These are phyloP conservation scores for Ceratocystis destructans DNA, from an alignment of 2,329 filamentous ascomycete genomes.

Conservation along the genomic window DNA sequence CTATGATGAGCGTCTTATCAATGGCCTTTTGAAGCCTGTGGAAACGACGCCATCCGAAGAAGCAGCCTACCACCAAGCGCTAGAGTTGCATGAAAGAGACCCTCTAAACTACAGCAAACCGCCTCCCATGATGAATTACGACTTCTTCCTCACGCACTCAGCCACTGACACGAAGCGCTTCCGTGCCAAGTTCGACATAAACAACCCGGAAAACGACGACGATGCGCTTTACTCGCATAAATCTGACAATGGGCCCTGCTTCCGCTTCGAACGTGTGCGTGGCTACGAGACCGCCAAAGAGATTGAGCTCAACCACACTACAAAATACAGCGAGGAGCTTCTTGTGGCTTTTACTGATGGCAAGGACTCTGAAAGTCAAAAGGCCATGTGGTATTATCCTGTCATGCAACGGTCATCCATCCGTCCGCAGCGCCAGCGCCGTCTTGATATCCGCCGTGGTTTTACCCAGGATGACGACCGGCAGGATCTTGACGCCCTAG, in stretches of 20 bases:
- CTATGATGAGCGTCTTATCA: conserved; percentile 49
- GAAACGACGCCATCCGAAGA: conserved; percentile 42
- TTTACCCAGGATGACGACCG: conserved; percentile 35
- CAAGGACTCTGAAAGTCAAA: conserved; percentile 32
- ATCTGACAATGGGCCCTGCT: conserved; percentile 36
- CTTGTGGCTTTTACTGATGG: conserved; percentile 46
- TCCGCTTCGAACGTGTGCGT: conserved; percentile 48
- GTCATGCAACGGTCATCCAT: conserved; percentile 51
- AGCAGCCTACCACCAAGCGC: conserved; percentile 35
- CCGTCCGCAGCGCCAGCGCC: conserved; percentile 49
- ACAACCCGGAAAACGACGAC: conserved; percentile 41
- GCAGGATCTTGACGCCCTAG: conserved; percentile 39
- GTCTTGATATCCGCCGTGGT: conserved; percentile 42
- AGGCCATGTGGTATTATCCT: conserved; percentile 54
- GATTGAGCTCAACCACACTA: conserved; percentile 40
- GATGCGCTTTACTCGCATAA: conserved; percentile 41
- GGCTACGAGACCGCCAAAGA: conserved; percentile 51
- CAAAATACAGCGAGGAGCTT: conserved; percentile 52
- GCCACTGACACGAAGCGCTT: conserved; percentile 38
- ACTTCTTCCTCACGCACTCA: conserved; percentile 48
- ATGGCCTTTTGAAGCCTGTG: conserved; percentile 47
- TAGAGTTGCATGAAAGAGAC: conserved; percentile 43
- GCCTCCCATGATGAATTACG: conserved; percentile 48
- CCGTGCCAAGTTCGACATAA: conserved; percentile 45
- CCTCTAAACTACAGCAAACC: conserved; percentile 43